Evolutionary conservation across 2,329 filamentous ascomycete genomes (phyloP), one percentile per base, ranked within the genome.

Genomic region (Pseudocercospora pini-densiflorae): DNA sequence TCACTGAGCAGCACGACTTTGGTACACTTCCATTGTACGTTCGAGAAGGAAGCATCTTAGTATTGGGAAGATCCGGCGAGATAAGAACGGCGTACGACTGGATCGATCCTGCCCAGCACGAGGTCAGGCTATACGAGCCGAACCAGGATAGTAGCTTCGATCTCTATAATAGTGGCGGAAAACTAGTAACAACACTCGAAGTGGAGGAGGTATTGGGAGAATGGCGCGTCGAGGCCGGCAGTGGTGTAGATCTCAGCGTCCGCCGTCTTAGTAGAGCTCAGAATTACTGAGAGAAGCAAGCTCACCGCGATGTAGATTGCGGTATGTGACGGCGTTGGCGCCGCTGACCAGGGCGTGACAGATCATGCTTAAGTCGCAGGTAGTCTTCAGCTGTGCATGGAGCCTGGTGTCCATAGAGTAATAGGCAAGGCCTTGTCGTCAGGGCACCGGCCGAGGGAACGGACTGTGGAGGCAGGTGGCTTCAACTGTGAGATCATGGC

Each of bases 1-100:
- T 79, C 23, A 81, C 74, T 62, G 77, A 81, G 70, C 79, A 73
- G 64, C 80, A 79, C 69, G 77, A 75, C 4, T 81, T 81, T 66
- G 73, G 77, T 5, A 76, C 78, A 21, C 70, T 77, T 55, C 81
- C 81, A n/a, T 53, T 82, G 21, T 81, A 80, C 66, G 76, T 81
- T 5, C 74, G 79, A 12, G 77, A 80, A 64, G 78, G 79, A 1
- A 79, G 77, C 2, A 72, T 82, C 14, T 53, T 83, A 62, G 76
- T 81, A 3, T 71, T 82, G 29, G 80, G 79, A 1, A 77, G 77
- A 65, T 75, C 72, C 47, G 77, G 80, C 29, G 79, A 79, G 58
- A 73, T 62, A 71, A 75, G 61, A 47, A 72, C 65, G 72, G 73
- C 49, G 8, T 81, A 81, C 66, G 78, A 81, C 61, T 82, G 80